Conservation (phyloP, 441 rosid species). For the Hura crepitans region DNA sequence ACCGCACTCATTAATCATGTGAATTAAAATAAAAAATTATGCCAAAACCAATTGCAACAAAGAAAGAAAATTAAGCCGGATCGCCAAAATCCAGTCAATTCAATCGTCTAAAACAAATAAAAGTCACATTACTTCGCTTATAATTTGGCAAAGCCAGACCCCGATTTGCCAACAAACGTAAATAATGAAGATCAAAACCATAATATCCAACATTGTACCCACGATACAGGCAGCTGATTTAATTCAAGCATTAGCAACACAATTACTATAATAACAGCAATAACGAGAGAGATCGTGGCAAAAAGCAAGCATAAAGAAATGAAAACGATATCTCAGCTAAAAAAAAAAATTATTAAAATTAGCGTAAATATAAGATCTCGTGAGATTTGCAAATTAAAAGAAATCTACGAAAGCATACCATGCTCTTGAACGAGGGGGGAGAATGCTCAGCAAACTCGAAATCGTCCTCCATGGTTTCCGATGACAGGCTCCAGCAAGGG, state of each 20-base stretch:
- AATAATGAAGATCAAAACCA: background rate
- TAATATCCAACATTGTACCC: background rate
- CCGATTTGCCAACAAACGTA: background rate
- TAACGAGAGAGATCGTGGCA: background rate
- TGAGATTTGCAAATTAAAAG: background rate
- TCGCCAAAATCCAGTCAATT: background rate
- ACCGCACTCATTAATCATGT: no score
- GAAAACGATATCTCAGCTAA: background rate
- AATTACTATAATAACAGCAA: background rate
- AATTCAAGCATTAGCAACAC: background rate
- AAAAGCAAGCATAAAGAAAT: background rate
- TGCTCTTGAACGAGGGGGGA: conserved; percentile 27
- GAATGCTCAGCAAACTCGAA: conserved; percentile 38
- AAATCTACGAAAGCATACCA: conserved; percentile 15
- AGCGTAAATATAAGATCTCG: conserved; percentile 1
- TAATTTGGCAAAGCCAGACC: no score
- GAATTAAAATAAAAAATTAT: background rate
- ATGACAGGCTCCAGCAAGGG: conserved; percentile 15
- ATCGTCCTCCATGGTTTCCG: conserved; percentile 36
- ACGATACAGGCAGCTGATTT: background rate
- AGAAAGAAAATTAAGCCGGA: background rate
- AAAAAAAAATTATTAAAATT: background rate
- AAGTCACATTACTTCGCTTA: no score
- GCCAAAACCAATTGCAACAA: background rate
- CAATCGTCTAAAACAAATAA: background rate